phyloP scores from a whole-genome alignment of 371 early-diverging fungal species.

The Nematocida sp. region DNA sequence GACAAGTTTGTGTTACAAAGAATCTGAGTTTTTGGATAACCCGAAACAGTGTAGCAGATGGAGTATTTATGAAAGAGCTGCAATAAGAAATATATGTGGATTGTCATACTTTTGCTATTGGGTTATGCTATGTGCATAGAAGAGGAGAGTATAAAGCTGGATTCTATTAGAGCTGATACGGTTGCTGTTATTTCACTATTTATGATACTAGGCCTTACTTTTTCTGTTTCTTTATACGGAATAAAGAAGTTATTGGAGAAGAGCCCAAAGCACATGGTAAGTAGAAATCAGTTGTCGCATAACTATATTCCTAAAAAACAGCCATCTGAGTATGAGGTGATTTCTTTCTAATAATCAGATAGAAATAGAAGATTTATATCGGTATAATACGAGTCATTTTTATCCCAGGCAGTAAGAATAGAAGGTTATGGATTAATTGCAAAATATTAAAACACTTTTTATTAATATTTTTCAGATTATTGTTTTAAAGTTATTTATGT shows the following conservation, averaged over 20 bases:
- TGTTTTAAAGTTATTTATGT: no score
- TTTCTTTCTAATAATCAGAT: slow-evolving; percentile 40
- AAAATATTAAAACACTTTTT: not conserved
- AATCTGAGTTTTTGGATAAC: not conserved
- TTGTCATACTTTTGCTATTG: slow-evolving; percentile 13
- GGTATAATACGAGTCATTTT: not conserved
- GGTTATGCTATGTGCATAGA: slow-evolving; percentile 8
- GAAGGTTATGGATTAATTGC: not conserved
- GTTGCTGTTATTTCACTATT: slow-evolving; percentile 35
- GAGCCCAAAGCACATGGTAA: slow-evolving; percentile 18
- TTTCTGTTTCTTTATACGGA: slow-evolving; percentile 44
- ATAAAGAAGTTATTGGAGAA: slow-evolving; percentile 44
- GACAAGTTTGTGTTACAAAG: slow-evolving; percentile 7
- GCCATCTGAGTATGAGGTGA: slow-evolving; percentile 16
- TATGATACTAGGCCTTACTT: slow-evolving; percentile 49
- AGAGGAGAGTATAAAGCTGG: slow-evolving; percentile 1
- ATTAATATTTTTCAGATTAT: not conserved
- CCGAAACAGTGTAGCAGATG: slow-evolving; percentile 41
- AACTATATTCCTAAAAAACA: slow-evolving; percentile 3
- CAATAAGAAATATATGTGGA: slow-evolving; percentile 12
- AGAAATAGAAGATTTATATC: slow-evolving; percentile 18
- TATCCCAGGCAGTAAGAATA: not conserved
- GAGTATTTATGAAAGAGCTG: slow-evolving; percentile 25
- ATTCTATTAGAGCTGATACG: slow-evolving; percentile 2
- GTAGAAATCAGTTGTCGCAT: not conserved